These are phyloP conservation scores for Blastobotrys raffinosifermentans DNA, from an alignment of 1,139 yeast species.

Conservation along the genomic window DNA sequence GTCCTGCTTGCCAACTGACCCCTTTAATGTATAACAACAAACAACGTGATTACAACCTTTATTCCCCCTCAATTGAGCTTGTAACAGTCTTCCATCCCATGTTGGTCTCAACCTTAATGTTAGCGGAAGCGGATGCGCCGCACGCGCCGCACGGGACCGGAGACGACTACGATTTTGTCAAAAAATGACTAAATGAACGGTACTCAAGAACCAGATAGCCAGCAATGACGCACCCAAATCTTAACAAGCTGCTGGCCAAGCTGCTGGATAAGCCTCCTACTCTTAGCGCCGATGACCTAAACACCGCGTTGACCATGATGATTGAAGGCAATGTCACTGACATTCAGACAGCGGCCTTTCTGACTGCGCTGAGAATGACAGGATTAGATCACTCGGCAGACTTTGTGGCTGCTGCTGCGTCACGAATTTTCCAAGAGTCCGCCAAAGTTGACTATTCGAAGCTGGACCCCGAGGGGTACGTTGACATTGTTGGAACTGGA, in stretches of 20 bases:
- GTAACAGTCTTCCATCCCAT: too few species aligned
- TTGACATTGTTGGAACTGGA: conserved; percentile 96
- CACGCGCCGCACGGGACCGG: background rate
- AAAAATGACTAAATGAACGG: too few species aligned
- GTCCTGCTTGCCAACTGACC: too few species aligned
- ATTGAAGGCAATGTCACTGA: conserved; percentile 57
- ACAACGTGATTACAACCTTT: too few species aligned
- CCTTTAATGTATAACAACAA: too few species aligned
- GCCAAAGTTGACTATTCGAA: conserved; percentile 26
- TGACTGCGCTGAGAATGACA: conserved; percentile 65
- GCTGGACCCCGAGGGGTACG: conserved; percentile 50
- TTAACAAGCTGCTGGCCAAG: conserved; percentile 61
- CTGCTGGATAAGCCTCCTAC: conserved; percentile 54
- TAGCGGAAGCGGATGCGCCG: too few species aligned
- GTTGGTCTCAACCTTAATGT: too few species aligned
- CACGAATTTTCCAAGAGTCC: conserved; percentile 51
- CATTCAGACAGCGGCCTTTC: conserved; percentile 70
- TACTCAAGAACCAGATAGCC: background rate
- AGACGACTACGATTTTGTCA: too few species aligned
- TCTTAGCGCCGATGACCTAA: conserved; percentile 55
- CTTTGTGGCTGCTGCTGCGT: conserved; percentile 80
- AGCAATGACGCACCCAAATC: conserved; percentile 7
- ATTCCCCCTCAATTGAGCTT: too few species aligned
- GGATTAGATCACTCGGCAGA: conserved; percentile 80
- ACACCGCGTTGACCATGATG: conserved; percentile 53